Base-by-base conservation (phyloP, 208 protist species). In the Trypanosomatidae sp. region DNA sequence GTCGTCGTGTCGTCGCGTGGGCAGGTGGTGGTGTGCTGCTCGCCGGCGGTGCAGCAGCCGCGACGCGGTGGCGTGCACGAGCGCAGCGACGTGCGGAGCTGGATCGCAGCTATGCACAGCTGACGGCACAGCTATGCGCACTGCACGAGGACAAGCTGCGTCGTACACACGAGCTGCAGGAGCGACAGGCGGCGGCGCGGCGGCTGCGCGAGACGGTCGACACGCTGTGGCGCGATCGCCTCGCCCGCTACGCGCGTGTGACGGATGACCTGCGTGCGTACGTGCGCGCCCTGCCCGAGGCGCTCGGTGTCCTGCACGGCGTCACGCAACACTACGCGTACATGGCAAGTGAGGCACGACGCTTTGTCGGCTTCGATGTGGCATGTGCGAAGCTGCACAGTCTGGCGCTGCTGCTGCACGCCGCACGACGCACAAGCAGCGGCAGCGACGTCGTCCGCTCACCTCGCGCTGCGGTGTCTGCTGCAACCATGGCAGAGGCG, bases 301-400 rank as follows among this genome's bases (percentile, higher is more conserved):
- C 71, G 1, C 44, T 88, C 30, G 78, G 78, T 0, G 62, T 53
- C 1, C 46, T 88, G 21, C 74, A 81, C 30, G 78, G 77, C 2
- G 40, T 88, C 6, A 69, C 66, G 10, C 85, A 73, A 40, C 83
- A 88, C 63, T 92, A 88, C 47, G 60, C 62, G 24, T 86, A 88
- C 70, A 86, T 92, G 78, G 43, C 48, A 0, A 62, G 61, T 23
- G 68, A 86, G 56, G 79, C 87, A 74, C 64, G 63, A 0, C 66
- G 71, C 51, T 92, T 86, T 45, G 44, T 82, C 26, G 61, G 59
- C 21, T 92, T 88, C 44, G 83, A 92, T 47, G 66, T 92, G 5
- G 68, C 78, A 0, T 84, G 74, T 45, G 66, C 56, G 13, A 88
- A 87, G 48, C 58, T 92, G 33, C 83, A 92, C 60, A 76, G 76